Evolutionary conservation across 768 basidiomycete genomes (phyloP), one percentile per base, ranked within the genome.

Genomic region (Suillus clintonianus): DNA sequence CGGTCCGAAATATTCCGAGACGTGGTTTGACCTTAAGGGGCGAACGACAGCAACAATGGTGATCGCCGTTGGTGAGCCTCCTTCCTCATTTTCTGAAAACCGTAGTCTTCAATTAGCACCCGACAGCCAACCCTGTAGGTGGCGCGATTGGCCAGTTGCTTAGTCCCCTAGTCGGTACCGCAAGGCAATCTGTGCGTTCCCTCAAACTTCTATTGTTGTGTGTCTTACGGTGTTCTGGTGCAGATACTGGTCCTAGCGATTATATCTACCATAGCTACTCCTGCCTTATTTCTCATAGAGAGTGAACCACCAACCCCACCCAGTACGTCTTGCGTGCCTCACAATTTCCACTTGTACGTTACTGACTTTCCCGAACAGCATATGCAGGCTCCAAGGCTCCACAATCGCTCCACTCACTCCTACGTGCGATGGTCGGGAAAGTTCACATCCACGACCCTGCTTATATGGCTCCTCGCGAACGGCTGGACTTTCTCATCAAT

Each of bases 1-100:
- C 10, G 90, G 89, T 6, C 91, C 93, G 2, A 88, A 85, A 59
- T 95, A 89, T 74, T 93, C 92, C 0, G 90, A 95, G 71, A 85
- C 77, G 37, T 95, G 93, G 93, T 95, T 95, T 69, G 86, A 90
- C 64, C 76, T 93, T 54, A 79, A 84, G 63, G 86, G 89, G 15
- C 82, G 93, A 47, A 93, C 90, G 3, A 94, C 92, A 0, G 91
- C 91, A 14, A 95, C 85, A n/a, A 85, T 85, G 84, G 53, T 83
- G 42, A 78, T 86, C 59, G 79, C 84, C 10, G 68, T 86, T 34
- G 76, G 83, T 81, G 39, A 27, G 77, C 61, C 41, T 34, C 17
- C 47, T 24, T 39, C 4, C 8, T 6, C 5, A 2, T 43, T 11
- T 39, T 22, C 41, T 19, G 53, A 59, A 59, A 36, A 45, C 27